A percentile compares a stretch with the other conserved stretches of the same genome.
These are phyloP conservation scores for Saccharomycopsis phalli DNA, from an alignment of 1,139 yeast species.

Conservation along the genomic window DNA sequence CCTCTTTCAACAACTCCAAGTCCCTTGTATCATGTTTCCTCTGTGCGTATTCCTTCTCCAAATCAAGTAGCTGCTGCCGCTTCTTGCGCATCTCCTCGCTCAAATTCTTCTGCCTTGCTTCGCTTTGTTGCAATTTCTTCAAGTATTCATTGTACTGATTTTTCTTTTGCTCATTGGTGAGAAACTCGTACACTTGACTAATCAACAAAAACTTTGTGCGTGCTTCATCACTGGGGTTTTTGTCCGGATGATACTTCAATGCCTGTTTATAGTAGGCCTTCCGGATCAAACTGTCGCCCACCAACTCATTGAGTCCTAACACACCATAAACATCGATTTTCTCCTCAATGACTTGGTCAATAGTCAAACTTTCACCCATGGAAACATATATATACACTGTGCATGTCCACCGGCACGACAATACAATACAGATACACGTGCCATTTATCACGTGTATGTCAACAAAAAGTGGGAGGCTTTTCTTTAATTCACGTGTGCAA, in stretches of 20 bases:
- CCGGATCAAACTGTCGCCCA: conserved; percentile 72
- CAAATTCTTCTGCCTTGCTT: background rate
- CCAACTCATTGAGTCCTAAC: conserved; percentile 52
- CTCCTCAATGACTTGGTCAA: background rate
- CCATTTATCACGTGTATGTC: too few relatives aligned
- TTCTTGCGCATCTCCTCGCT: conserved; percentile 2
- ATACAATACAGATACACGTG: too few relatives aligned
- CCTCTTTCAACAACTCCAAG: conserved; percentile 2
- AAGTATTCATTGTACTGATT: conserved; percentile 16
- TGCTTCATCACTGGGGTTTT: conserved; percentile 27
- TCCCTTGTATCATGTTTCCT: background rate
- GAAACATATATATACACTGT: too few relatives aligned
- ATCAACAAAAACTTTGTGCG: conserved; percentile 9
- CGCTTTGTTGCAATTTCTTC: background rate
- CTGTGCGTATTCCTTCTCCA: background rate
- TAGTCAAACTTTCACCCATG: too few relatives aligned
- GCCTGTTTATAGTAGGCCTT: conserved; percentile 91
- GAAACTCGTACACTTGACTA: conserved; percentile 11
- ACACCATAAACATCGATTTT: conserved; percentile 47
- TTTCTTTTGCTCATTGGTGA: conserved; percentile 1
- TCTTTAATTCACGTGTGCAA: too few relatives aligned
- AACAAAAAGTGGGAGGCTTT: too few relatives aligned
- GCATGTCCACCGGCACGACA: too few relatives aligned
- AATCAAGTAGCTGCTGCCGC: background rate
- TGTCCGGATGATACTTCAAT: conserved; percentile 89